Evolutionary conservation across 257 asterid species (phyloP), one percentile per base, ranked within the genome.

Genomic region (Plantago major): DNA sequence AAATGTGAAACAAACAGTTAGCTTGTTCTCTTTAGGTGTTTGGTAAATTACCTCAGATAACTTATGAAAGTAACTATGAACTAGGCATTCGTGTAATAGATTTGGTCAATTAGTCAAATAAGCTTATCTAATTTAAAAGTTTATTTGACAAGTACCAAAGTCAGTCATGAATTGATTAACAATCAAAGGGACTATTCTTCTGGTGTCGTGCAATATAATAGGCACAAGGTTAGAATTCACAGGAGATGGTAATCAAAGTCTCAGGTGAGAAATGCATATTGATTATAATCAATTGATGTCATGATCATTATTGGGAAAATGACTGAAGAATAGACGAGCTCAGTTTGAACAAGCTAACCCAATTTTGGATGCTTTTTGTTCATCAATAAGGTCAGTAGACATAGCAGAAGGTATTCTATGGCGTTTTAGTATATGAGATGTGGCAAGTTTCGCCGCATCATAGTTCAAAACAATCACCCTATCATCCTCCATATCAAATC

Each of bases 401-500:
- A 74, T 53, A 46, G 94, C 83, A 19, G 76, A 67, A 38, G 96
- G 95, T 78, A 92, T 92, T 76, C 99, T 76, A 63, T 89, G 96
- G 46, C 89, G 93, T 74, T 80, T 81, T 18, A 92, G 70, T 59
- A 92, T 81, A 47, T 89, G 94, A 15, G 87, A 74, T 22, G 97
- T 84, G 19, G 96, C 99, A 26, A 83, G 58, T 81, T 83, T 86
- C 15, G 95, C 99, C n/a, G 67, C 54, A 28, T 76, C 71, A 50
- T 81, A 80, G 71, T 84, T 80, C 84, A 92, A 78, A 55, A 84
- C 90, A 17, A 92, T 84, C 58, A 92, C 96, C 68, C 89, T 84
- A 17, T 84, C 99, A 10, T 92, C 97, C 44, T 92, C 99, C 84
- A 92, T 73, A 78, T 92, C 99, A 14, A 92, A 85, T 51, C 99